Evolutionary conservation across 1,139 yeast genomes (phyloP).

Genomic region (Suhomyces taliae): DNA sequence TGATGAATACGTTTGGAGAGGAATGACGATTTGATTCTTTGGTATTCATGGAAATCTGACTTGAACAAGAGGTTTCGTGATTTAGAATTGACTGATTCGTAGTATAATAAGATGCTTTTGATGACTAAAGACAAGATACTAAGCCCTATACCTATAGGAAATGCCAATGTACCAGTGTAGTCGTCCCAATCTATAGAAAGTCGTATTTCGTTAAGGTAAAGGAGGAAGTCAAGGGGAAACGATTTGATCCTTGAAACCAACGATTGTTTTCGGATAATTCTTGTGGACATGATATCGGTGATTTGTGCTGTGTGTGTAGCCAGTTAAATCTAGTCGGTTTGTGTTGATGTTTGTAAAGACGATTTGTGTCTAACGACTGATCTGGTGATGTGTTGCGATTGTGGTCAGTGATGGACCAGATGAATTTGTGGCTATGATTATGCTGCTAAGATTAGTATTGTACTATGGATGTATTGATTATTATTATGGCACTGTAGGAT

Average conservation of each 20-base stretch:
- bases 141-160: slow-evolving; percentile 47
- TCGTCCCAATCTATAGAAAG: slow-evolving; percentile 68
- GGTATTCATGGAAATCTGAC: slow-evolving; percentile 34
- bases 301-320: background rate
- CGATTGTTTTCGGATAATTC: slow-evolving; percentile 22
- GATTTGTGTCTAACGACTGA: too few species aligned
- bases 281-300: slow-evolving; percentile 1
- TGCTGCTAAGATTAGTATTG: too few species aligned
- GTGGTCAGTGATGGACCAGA: too few species aligned
- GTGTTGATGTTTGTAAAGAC: too few species aligned
- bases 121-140: slow-evolving; percentile 20
- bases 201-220: slow-evolving; percentile 53
- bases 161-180: slow-evolving; percentile 43
- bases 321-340: too few species aligned
- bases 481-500: too few species aligned
- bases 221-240: slow-evolving; percentile 58
- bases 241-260: slow-evolving; percentile 40
- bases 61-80: slow-evolving; percentile 27
- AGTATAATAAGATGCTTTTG: slow-evolving; percentile 21
- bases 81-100: slow-evolving; percentile 22
- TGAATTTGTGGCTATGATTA: too few species aligned
- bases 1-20: slow-evolving; percentile 6
- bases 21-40: slow-evolving; percentile 26
- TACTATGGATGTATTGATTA: too few species aligned
- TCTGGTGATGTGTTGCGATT: too few species aligned